Conservation (phyloP, 2,329 filamentous ascomycete genomes). For the Microsporum canis region DNA sequence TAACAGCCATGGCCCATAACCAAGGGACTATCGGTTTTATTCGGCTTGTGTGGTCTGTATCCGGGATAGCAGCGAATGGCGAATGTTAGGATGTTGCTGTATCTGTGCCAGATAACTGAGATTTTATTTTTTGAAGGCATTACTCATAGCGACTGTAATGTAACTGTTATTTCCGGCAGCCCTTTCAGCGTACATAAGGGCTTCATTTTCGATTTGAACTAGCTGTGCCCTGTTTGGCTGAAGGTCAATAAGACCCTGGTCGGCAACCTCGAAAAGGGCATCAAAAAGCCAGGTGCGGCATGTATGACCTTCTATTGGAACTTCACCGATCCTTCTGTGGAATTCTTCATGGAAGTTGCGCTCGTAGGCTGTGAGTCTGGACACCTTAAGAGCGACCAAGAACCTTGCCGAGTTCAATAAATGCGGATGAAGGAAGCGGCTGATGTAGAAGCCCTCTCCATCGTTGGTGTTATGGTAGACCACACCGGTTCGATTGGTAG, state of each 20-base stretch:
- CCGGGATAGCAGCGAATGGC: background rate
- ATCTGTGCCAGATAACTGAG: background rate
- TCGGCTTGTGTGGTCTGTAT: background rate
- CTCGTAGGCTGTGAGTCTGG: constrained; percentile 3
- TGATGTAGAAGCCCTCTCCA: background rate
- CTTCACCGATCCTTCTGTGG: background rate
- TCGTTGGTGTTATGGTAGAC: constrained; percentile 10
- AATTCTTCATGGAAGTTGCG: constrained; percentile 5
- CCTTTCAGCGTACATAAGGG: background rate
- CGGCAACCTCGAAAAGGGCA: background rate
- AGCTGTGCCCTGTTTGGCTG: background rate
- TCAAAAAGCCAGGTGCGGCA: constrained; percentile 8
- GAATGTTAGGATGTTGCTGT: background rate
- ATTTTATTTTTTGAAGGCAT: background rate
- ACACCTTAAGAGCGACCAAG: constrained; percentile 4
- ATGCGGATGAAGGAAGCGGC: background rate
- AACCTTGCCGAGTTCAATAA: constrained; percentile 7
- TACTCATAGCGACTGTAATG: background rate
- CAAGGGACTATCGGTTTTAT: background rate
- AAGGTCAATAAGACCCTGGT: constrained; percentile 4
- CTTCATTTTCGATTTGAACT: background rate
- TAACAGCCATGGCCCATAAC: background rate
- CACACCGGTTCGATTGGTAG: constrained; percentile 7
- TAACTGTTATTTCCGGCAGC: background rate
- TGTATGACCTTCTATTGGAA: background rate